Base-by-base conservation (phyloP, 495 filamentous ascomycete genomes). In the Podospora fimiseda region DNA sequence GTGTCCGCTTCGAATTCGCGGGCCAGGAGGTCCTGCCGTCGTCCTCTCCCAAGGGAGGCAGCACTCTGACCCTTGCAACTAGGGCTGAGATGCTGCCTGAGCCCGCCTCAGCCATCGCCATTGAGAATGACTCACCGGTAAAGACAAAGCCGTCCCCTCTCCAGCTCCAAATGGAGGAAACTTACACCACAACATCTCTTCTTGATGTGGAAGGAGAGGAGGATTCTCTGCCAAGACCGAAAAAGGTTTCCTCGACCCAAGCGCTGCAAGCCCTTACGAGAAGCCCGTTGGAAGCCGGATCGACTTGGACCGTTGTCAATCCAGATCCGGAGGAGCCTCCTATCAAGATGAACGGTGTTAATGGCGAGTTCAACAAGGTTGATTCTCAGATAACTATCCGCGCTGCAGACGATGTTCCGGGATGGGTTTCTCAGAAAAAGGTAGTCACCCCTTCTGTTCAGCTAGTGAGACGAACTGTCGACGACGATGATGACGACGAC, bases 21-120 rank as follows among this genome's bases (percentile, higher is more conserved):
- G 76, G 75, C 23, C 67, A 71, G 55, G 77, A 80, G 58, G 74
- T 81, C 49, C 65, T 75, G 52, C 74, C 78, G 22, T 76, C 74
- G 21, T 64, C 69, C 36, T 77, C 75, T 23, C 76, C 76, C 38
- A 57, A 61, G 43, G 54, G 48, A 20, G 21, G 53, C 50, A 43
- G 42, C 41, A 40, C 49, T 42, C 36, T 47, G 21, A 23, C 38
- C 50, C 43, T 48, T 41, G 41, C 47, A 20, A 43, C 22, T 50
- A 55, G 40, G 52, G 59, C 50, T 23, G 56, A 61, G 57, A 22
- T 56, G 33, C 37, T 60, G 50, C 49, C 51, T 30, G 41, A 33
- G 27, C 27, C 59, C 43, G 54, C 38, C 21, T 46, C 65, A 50
- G 58, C 64, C 21, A 48, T 53, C 33, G 27, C 42, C 13, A 24